A percentile compares a stretch with the other conserved stretches of the same genome.
Conservation (phyloP, 176 grass and related monocot species). For the Ensete ventricosum region DNA sequence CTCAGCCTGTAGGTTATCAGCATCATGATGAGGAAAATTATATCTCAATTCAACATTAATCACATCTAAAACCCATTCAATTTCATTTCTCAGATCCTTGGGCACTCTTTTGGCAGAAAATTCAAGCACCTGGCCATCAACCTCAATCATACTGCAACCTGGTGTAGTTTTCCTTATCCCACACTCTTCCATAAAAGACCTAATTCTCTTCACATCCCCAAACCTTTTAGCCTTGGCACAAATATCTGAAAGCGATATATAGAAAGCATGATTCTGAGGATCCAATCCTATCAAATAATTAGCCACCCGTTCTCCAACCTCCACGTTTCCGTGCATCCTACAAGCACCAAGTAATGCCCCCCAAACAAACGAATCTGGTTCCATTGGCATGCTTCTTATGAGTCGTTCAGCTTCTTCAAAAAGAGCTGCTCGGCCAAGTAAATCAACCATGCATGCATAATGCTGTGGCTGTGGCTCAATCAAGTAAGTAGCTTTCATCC, state of each 20-base stretch:
- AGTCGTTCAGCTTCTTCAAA: conserved; percentile 10
- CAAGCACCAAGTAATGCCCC: conserved; percentile 20
- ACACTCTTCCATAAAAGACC: conserved; percentile 10
- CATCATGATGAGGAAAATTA: not conserved
- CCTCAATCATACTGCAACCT: conserved; percentile 8
- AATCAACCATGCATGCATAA: conserved; percentile 21
- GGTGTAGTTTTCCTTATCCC: conserved; percentile 16
- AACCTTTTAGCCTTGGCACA: conserved; percentile 15
- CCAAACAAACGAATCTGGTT: conserved; percentile 15
- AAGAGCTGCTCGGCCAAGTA: conserved; percentile 11
- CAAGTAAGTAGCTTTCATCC: conserved; percentile 2
- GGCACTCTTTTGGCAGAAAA: not conserved
- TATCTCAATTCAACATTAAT: not conserved
- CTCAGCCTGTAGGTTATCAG: not conserved
- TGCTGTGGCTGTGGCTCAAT: conserved; percentile 13
- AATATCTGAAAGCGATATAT: conserved; percentile 18
- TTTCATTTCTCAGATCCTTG: not conserved
- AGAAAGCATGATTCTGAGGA: conserved; percentile 14
- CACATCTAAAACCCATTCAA: conserved; percentile 8
- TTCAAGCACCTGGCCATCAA: not conserved
- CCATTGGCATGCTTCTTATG: conserved; percentile 12
- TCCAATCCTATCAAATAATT: conserved; percentile 9
- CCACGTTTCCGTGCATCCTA: conserved; percentile 17
- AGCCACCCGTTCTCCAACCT: conserved; percentile 6
- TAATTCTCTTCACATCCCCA: conserved; percentile 5